phyloP scores from a whole-genome alignment of 108 stramenopile genomes.

The Pseudonitzschia delicatissima region DNA sequence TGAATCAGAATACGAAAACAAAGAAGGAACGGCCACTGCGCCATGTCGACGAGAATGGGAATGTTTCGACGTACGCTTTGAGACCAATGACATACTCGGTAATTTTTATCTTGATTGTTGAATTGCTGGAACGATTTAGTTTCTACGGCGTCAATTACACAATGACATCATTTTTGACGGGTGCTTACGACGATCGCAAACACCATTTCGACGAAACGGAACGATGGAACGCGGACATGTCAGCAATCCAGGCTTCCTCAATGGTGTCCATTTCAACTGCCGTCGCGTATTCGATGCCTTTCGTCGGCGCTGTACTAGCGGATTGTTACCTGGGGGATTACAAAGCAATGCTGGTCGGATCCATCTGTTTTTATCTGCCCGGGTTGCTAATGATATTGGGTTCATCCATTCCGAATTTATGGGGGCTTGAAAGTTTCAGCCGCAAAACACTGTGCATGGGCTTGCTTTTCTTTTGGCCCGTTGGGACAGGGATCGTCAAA shows the following conservation, averaged over 20 bases:
- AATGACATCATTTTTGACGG: slow-evolving; percentile 77
- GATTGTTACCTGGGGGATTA: slow-evolving; percentile 81
- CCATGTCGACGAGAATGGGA: slow-evolving; percentile 51
- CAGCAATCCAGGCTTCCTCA: slow-evolving; percentile 57
- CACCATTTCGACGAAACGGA: neutral
- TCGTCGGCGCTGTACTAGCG: slow-evolving; percentile 74
- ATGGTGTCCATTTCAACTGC: slow-evolving; percentile 76
- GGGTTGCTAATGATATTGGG: slow-evolving; percentile 70
- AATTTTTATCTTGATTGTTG: slow-evolving; percentile 72
- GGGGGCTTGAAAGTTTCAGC: slow-evolving; percentile 64
- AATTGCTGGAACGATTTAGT: slow-evolving; percentile 78
- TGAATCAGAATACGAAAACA: slow-evolving; percentile 29
- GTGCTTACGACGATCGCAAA: slow-evolving; percentile 56
- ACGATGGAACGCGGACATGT: slow-evolving; percentile 73
- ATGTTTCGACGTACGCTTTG: slow-evolving; percentile 53
- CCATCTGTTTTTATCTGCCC: slow-evolving; percentile 66
- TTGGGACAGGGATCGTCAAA: slow-evolving; percentile 86
- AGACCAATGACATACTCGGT: slow-evolving; percentile 69
- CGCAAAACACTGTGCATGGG: slow-evolving; percentile 41
- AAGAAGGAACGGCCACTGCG: slow-evolving; percentile 49
- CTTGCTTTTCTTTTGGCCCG: slow-evolving; percentile 70
- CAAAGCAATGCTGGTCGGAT: slow-evolving; percentile 58
- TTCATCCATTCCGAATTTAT: slow-evolving; percentile 58
- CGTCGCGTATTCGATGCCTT: slow-evolving; percentile 83
- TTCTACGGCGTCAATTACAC: slow-evolving; percentile 87